Conservation (phyloP, 2,329 filamentous ascomycete genomes). For the Neonectria hederae region DNA sequence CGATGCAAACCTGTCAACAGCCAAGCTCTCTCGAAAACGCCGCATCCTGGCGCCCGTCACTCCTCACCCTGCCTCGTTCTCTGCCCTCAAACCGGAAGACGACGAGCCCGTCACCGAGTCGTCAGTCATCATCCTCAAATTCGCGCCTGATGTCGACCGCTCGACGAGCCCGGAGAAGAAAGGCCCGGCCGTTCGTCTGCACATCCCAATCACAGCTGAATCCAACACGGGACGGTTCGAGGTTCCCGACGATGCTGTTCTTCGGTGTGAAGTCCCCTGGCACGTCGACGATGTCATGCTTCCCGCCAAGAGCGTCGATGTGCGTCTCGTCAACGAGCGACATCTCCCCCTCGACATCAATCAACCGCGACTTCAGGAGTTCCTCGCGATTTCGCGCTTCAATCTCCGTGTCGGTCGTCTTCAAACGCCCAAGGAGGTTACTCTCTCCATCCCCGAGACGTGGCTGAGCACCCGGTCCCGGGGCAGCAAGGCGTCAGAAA, state of each 20-base stretch:
- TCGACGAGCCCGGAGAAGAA: background rate
- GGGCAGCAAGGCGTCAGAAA: background rate
- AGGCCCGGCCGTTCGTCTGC: conserved; percentile 43
- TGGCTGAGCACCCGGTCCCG: conserved; percentile 10
- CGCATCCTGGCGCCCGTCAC: conserved; percentile 56
- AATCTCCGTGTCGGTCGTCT: conserved; percentile 55
- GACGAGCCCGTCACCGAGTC: conserved; percentile 39
- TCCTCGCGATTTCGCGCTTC: conserved; percentile 57
- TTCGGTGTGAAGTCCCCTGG: conserved; percentile 45
- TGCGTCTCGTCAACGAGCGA: conserved; percentile 53
- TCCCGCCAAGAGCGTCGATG: conserved; percentile 58
- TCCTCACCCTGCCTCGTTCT: conserved; percentile 59
- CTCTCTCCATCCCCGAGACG: conserved; percentile 23
- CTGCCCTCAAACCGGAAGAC: conserved; percentile 47
- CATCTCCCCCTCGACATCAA: conserved; percentile 52
- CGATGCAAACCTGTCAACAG: background rate
- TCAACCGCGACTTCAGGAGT: conserved; percentile 50
- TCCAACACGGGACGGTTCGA: conserved; percentile 42
- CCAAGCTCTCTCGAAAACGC: conserved; percentile 19
- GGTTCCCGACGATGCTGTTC: conserved; percentile 44
- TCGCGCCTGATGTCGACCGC: conserved; percentile 49
- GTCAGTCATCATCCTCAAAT: conserved; percentile 56
- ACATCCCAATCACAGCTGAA: conserved; percentile 44
- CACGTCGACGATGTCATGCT: conserved; percentile 56
- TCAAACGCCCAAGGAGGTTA: conserved; percentile 48